Percentiles rank a stretch among this genome's conserved stretches.
Conservation (phyloP, 495 filamentous ascomycete genomes). For the Terfezia claveryi region DNA sequence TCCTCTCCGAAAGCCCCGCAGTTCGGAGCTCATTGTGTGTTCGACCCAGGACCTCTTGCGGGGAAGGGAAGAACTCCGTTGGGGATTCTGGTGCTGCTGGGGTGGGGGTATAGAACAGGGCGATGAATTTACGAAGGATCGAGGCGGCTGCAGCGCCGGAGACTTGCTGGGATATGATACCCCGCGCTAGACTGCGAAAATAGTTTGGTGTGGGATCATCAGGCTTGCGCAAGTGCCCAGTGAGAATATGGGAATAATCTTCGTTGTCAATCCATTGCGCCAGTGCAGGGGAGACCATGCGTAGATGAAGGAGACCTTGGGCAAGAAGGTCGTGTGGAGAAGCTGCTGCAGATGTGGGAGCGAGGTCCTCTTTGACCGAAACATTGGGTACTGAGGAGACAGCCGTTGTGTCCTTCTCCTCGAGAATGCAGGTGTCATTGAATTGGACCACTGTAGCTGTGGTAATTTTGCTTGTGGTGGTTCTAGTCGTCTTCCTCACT, state of each 20-base stretch:
- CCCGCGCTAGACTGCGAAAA: conserved; percentile 56
- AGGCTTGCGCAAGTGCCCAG: no score
- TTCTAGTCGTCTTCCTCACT: neutral
- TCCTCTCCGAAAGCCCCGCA: conserved; percentile 72
- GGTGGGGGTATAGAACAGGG: conserved; percentile 35
- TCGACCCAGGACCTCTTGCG: conserved; percentile 40
- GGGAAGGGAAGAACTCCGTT: conserved; percentile 42
- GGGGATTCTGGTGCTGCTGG: neutral
- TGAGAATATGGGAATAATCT: no score
- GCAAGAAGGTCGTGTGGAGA: neutral
- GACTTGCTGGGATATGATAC: conserved; percentile 92
- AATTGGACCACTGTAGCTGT: neutral
- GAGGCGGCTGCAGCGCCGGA: conserved; percentile 73
- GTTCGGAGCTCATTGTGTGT: conserved; percentile 45
- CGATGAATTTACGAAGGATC: conserved; percentile 68
- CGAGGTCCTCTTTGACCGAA: neutral
- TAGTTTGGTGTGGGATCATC: conserved; percentile 28
- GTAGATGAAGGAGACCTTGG: no score
- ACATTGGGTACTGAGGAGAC: no score
- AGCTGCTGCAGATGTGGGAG: neutral
- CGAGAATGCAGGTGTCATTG: neutral
- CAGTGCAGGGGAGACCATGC: no score
- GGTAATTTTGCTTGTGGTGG: neutral
- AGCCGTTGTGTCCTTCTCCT: no score
- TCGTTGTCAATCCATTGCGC: no score